Base-by-base conservation (phyloP, 1,284 basidiomycete species). In the Marasmius oreades region DNA sequence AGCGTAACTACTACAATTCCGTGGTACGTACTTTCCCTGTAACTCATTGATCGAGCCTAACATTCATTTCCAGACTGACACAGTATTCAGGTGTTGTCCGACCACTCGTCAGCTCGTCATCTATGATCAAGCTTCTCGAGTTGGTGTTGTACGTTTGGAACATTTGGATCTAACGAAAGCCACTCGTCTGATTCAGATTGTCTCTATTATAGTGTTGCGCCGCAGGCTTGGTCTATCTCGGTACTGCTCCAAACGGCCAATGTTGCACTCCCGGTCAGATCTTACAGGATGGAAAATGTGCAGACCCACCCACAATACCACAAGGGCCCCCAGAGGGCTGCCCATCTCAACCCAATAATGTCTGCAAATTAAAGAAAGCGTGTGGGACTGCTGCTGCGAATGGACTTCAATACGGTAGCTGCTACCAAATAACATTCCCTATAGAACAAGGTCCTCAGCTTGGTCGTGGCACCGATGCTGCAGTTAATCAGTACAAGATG, bases 341-440 rank as follows among this genome's bases (percentile, higher is more conserved):
- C 39, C 53, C 53, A 22, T 31, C 28, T 2, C 53, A 55, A 36
- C 53, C 53, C 23, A 6, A 26, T 6, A 44, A 31, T 23, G 53
- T 34, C 14, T 55, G 53, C 53, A 28, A 44, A 7, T 24, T 34
- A 16, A 46, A 28, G n/a, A 44, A 42, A 12, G 44, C 33, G 11
- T 55, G 53, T 36, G 53, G 53, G 3, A 22, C 22, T 34, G 14
- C 23, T 11, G 47, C n/a, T 5, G 26, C 20, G 26, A 55, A 31
- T 33, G 53, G 53, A 14, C 22, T 55, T 11, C 24, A 47, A 22
- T 55, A 33, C 16, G 53, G 53, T 16, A 18, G n/a, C 22, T 55
- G 53, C 26, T 55, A 55, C 44, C 42, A 46, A 26, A 16, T 55
- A 14, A 12, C 39, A 18, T 55, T 55, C 44, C 23, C 44, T 18